Conservation (phyloP, 306 rosid genomes). For the Acacia crassicarpa region DNA sequence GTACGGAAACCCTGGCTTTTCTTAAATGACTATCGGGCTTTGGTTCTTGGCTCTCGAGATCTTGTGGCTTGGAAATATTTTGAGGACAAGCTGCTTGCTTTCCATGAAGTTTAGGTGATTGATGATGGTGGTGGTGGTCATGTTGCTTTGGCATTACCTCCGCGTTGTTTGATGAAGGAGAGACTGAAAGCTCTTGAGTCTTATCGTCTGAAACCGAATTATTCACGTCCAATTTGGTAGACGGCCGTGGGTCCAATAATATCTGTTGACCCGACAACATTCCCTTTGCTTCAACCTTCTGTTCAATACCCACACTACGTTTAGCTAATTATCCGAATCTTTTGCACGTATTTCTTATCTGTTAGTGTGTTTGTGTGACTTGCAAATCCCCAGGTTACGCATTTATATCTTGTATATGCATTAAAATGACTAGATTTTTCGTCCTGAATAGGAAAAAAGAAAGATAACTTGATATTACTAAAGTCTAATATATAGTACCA, state of each 20-base stretch:
- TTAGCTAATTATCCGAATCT: neutral
- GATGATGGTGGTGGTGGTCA: neutral
- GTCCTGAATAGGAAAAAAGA: neutral
- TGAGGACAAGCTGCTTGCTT: constrained; percentile 27
- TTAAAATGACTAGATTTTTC: too few relatives aligned
- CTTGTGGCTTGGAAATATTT: constrained; percentile 31
- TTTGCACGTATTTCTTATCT: neutral
- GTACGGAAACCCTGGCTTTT: constrained; percentile 57
- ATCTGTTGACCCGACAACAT: constrained; percentile 8
- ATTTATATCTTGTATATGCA: too few relatives aligned
- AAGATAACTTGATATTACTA: neutral
- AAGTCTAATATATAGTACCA: neutral
- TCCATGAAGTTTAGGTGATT: constrained; percentile 23
- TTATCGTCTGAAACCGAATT: constrained; percentile 34
- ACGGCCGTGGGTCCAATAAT: constrained; percentile 11
- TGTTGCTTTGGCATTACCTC: constrained; percentile 38
- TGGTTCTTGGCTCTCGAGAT: constrained; percentile 28
- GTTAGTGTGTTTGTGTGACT: neutral
- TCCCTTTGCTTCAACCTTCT: constrained; percentile 36
- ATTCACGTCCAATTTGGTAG: constrained; percentile 24
- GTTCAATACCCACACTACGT: neutral
- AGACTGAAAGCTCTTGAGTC: constrained; percentile 28
- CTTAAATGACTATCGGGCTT: constrained; percentile 28
- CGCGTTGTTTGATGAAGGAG: constrained; percentile 26
- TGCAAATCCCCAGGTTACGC: neutral